Conservation (phyloP, 371 early-diverging fungal species). For the Mucor irregularis region DNA sequence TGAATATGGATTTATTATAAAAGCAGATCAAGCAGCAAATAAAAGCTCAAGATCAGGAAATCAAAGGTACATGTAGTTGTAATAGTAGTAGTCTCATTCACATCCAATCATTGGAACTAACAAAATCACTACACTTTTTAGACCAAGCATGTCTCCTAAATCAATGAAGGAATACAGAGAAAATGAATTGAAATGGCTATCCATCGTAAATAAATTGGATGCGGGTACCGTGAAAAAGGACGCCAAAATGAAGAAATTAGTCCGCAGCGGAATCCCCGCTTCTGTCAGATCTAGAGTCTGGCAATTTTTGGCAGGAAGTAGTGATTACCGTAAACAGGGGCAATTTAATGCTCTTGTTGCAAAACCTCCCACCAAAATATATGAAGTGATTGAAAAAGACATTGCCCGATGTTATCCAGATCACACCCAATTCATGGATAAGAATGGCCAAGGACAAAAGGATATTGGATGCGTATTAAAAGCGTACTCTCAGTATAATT, state of each 20-base stretch:
- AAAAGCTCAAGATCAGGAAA: neutral
- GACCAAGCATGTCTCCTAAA: slow-evolving; percentile 26
- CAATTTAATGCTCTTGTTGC: slow-evolving; percentile 13
- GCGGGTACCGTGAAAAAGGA: slow-evolving; percentile 49
- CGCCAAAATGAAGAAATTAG: slow-evolving; percentile 67
- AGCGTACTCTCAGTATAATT: slow-evolving; percentile 90
- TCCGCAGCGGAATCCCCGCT: slow-evolving; percentile 72
- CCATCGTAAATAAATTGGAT: slow-evolving; percentile 42
- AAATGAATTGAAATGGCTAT: slow-evolving; percentile 54
- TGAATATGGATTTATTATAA: slow-evolving; percentile 61
- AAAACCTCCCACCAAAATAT: slow-evolving; percentile 25
- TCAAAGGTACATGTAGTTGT: too few species aligned
- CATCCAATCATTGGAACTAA: too few species aligned
- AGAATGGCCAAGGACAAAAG: slow-evolving; percentile 66
- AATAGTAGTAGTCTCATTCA: too few species aligned
- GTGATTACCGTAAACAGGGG: slow-evolving; percentile 44
- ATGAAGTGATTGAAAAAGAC: slow-evolving; percentile 88
- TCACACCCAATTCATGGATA: slow-evolving; percentile 71
- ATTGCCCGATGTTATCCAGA: slow-evolving; percentile 85
- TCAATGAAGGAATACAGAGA: slow-evolving; percentile 53
- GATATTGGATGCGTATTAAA: slow-evolving; percentile 74
- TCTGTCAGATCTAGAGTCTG: slow-evolving; percentile 75
- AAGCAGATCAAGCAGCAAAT: slow-evolving; percentile 11
- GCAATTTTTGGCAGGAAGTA: slow-evolving; percentile 64
- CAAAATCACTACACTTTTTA: slow-evolving; percentile 11